Percentiles rank a stretch among this genome's conserved stretches.
These are phyloP conservation scores for Paramyrothecium sp. DNA, from an alignment of 2,329 filamentous ascomycete species.

Conservation along the genomic window DNA sequence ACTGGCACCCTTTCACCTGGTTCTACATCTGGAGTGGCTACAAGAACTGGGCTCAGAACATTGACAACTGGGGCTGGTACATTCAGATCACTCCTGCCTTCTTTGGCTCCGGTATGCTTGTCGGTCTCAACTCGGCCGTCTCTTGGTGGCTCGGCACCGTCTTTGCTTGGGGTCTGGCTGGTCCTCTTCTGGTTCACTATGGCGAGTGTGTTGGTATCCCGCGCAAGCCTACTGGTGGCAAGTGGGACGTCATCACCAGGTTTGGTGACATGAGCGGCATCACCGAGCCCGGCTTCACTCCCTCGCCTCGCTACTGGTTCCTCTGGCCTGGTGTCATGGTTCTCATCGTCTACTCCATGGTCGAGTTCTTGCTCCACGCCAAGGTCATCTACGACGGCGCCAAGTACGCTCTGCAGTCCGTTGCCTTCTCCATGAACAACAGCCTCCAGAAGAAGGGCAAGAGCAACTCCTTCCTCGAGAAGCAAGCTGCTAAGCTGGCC, in stretches of 20 bases:
- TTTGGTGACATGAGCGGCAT: conserved; percentile 30
- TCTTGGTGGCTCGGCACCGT: conserved; percentile 58
- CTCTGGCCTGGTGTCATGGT: conserved; percentile 44
- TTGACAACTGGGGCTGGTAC: conserved; percentile 63
- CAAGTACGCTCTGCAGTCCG: conserved; percentile 29
- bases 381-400: conserved; percentile 32
- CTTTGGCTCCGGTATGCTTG: conserved; percentile 55
- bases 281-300: conserved; percentile 21
- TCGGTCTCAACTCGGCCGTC: conserved; percentile 51
- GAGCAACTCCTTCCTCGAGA: conserved; percentile 28
- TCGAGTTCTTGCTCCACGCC: conserved; percentile 39
- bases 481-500: conserved; percentile 30
- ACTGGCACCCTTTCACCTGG: conserved; percentile 54
- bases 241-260: conserved; percentile 26
- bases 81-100: conserved; percentile 60
- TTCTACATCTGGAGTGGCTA: conserved; percentile 55
- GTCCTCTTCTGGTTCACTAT: conserved; percentile 43
- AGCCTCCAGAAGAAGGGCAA: conserved; percentile 28
- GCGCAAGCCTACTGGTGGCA: conserved; percentile 14
- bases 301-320: conserved; percentile 41
- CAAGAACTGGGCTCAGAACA: conserved; percentile 46
- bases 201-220: conserved; percentile 49
- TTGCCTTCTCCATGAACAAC: conserved; percentile 26
- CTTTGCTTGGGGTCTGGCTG: conserved; percentile 54
- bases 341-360: conserved; percentile 37